Evolutionary conservation across 2,329 filamentous ascomycete species (phyloP).

Genomic region (Acephala macrosclerotiorum): DNA sequence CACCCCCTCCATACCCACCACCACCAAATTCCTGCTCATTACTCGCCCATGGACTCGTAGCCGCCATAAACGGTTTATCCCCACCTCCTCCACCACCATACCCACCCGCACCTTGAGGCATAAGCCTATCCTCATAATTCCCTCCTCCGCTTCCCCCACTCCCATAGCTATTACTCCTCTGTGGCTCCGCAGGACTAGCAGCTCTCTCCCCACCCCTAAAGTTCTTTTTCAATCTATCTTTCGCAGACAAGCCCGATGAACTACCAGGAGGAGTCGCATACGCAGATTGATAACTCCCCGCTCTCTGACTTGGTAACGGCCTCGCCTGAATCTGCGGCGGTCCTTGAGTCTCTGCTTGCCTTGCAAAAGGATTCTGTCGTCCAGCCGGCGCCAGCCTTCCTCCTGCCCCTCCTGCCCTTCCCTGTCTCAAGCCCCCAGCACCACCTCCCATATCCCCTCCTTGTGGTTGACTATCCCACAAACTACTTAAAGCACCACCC

Average conservation of each 20-base stretch:
- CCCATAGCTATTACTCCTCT: constrained; percentile 27
- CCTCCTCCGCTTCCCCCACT: constrained; percentile 23
- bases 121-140: constrained; percentile 29
- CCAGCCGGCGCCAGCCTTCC: constrained; percentile 36
- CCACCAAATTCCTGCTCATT: constrained; percentile 50
- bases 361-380: constrained; percentile 39
- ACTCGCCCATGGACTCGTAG: constrained; percentile 57
- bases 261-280: constrained; percentile 34
- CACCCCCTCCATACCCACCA: constrained; percentile 47
- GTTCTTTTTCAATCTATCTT: constrained; percentile 82
- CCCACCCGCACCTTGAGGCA: constrained; percentile 31
- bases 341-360: constrained; percentile 23
- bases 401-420: constrained; percentile 47
- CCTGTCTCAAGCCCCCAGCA: no score
- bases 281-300: constrained; percentile 75
- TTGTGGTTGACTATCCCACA: constrained; percentile 62
- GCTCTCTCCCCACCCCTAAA: constrained; percentile 70
- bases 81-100: constrained; percentile 42
- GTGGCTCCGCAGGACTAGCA: constrained; percentile 42
- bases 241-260: constrained; percentile 54
- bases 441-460: no score
- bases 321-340: constrained; percentile 51
- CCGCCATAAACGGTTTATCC: constrained; percentile 52
- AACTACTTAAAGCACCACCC: constrained; percentile 56
- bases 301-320: constrained; percentile 75